These are phyloP conservation scores for Ceratocystis harringtonii DNA, from an alignment of 2,329 filamentous ascomycete species.

Conservation along the genomic window DNA sequence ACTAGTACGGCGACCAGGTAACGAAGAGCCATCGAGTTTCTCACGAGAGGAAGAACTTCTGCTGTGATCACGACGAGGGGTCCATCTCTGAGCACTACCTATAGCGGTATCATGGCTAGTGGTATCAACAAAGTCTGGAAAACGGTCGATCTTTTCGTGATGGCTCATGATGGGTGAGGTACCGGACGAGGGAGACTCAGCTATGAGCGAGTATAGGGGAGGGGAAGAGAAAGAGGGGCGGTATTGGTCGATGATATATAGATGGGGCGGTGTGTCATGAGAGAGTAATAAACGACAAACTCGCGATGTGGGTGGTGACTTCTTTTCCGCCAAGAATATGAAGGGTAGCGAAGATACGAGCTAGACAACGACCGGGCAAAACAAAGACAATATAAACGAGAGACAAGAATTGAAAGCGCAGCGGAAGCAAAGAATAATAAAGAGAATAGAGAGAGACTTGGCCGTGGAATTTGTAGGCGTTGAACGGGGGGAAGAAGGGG, in stretches of 20 bases:
- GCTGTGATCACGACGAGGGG: slow-evolving; percentile 15
- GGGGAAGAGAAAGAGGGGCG: not conserved
- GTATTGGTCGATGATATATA: too few species aligned
- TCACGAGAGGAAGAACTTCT: slow-evolving; percentile 22
- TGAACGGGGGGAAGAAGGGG: not conserved
- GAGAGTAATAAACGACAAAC: too few species aligned
- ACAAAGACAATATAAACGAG: not conserved
- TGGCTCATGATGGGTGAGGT: slow-evolving; percentile 8
- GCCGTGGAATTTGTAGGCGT: not conserved
- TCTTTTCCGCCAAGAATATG: too few species aligned
- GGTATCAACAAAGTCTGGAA: slow-evolving; percentile 38
- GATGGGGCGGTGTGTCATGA: too few species aligned
- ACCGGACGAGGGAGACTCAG: not conserved
- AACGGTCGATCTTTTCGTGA: slow-evolving; percentile 36
- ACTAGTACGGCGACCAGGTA: slow-evolving; percentile 11
- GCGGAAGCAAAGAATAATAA: not conserved
- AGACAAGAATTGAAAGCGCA: not conserved
- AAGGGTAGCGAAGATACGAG: too few species aligned
- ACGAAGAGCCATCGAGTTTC: not conserved
- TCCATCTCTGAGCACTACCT: slow-evolving; percentile 11
- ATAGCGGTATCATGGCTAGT: slow-evolving; percentile 9
- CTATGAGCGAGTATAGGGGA: not conserved
- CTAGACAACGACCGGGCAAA: not conserved
- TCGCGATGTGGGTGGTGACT: too few species aligned
- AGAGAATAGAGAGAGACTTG: not conserved